Percentiles rank a stretch among this genome's conserved stretches.
phyloP scores from a whole-genome alignment of 306 rosid species.

The Cucumis melo region DNA sequence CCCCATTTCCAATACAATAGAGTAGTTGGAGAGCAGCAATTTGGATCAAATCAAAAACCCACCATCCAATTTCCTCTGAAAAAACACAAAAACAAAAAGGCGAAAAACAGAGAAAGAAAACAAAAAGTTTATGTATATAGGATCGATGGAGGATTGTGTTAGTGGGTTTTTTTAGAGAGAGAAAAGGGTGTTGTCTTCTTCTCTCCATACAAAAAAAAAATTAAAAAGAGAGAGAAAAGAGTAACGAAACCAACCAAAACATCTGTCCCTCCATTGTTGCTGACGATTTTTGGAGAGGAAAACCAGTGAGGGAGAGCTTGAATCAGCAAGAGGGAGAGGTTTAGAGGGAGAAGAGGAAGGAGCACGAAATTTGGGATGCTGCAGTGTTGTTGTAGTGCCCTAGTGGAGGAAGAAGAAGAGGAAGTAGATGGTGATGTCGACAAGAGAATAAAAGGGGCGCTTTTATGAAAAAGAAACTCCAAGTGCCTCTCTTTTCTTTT shows the following conservation, averaged over 20 bases:
- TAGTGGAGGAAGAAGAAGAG: no score
- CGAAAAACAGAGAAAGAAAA: neutral
- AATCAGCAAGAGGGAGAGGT: no score
- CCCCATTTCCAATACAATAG: slow-evolving; percentile 18
- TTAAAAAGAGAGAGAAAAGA: slow-evolving; percentile 22
- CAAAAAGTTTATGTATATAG: neutral
- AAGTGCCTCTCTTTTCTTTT: no score
- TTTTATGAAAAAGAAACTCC: no score
- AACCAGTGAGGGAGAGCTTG: no score
- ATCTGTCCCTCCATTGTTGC: slow-evolving; percentile 17
- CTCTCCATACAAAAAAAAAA: slow-evolving; percentile 73
- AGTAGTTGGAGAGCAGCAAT: slow-evolving; percentile 2
- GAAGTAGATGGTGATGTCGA: no score
- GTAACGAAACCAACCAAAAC: slow-evolving; percentile 74
- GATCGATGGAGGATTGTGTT: neutral
- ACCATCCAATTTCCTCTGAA: neutral
- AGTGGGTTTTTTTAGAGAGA: neutral
- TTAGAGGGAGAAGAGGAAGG: no score
- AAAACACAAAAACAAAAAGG: neutral
- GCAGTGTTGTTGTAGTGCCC: no score
- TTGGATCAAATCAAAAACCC: no score
- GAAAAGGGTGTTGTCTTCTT: slow-evolving; percentile 42
- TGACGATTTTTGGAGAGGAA: slow-evolving; percentile 23
- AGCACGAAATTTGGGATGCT: no score
- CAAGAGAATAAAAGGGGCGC: no score